Conservation (phyloP, 2,329 filamentous ascomycete genomes). For the Harringtonia aguacate region DNA sequence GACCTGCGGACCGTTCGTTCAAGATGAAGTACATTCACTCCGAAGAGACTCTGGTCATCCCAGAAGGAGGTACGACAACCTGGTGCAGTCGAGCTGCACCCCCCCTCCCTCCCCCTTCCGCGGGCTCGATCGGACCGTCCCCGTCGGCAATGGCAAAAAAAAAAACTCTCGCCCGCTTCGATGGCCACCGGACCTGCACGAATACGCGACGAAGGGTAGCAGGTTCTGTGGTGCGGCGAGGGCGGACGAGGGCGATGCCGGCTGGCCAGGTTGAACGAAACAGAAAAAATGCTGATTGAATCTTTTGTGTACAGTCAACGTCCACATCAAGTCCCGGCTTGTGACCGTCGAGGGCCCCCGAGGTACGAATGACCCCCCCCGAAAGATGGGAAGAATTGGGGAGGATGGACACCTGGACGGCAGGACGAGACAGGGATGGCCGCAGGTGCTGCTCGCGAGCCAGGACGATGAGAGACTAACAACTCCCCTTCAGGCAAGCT, state of each 20-base stretch:
- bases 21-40: slow-evolving; percentile 99
- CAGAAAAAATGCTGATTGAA: slow-evolving; percentile 18
- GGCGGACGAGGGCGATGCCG: neutral
- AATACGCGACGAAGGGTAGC: no score
- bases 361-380: slow-evolving; percentile 42
- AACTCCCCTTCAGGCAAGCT: slow-evolving; percentile 62
- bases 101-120: no score
- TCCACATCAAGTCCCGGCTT: slow-evolving; percentile 91
- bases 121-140: no score
- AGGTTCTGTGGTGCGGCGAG: no score
- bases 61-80: slow-evolving; percentile 68
- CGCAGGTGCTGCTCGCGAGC: no score
- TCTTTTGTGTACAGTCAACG: slow-evolving; percentile 64
- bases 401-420: no score
- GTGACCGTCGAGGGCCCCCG: slow-evolving; percentile 96
- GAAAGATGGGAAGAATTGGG: slow-evolving; percentile 6
- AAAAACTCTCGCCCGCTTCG: no score
- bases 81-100: no score
- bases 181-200: no score
- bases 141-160: no score
- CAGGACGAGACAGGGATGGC: no score
- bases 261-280: neutral
- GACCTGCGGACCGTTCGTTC: slow-evolving; percentile 21
- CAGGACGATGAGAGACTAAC: no score
- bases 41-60: slow-evolving; percentile 88